Evolutionary conservation across 768 basidiomycete genomes (phyloP).

Genomic region (Fistulinella prunicolor): DNA sequence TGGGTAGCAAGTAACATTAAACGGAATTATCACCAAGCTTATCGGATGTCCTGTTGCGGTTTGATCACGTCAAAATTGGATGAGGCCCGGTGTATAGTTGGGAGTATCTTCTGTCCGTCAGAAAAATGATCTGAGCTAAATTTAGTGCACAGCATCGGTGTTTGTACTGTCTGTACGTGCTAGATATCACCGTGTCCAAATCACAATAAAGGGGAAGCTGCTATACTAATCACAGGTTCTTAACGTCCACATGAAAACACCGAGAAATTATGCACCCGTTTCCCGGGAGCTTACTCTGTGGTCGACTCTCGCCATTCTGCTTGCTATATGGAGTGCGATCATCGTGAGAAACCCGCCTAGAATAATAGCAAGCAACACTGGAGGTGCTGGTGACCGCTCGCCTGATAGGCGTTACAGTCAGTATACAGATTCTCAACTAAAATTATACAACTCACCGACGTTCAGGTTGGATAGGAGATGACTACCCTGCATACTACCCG

Average conservation of each 20-base stretch:
- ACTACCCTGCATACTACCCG: conserved; percentile 26
- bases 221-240: too few relatives aligned
- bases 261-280: conserved; percentile 1
- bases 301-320: conserved; percentile 16
- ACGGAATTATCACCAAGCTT: background rate
- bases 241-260: conserved; percentile 11
- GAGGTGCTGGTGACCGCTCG: background rate
- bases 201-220: conserved; percentile 5
- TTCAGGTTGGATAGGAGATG: conserved; percentile 27
- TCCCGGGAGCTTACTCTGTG: conserved; percentile 23
- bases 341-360: conserved; percentile 1
- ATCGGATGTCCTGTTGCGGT: too few relatives aligned
- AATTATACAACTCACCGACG: background rate
- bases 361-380: too few relatives aligned
- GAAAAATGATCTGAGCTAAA: background rate
- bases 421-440: background rate
- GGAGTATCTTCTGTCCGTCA: too few relatives aligned
- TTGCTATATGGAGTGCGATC: conserved; percentile 20
- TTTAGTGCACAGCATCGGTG: conserved; percentile 4
- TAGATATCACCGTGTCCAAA: conserved; percentile 1
- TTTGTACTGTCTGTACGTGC: background rate
- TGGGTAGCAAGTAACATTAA: background rate
- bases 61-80: too few relatives aligned
- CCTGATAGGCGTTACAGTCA: conserved; percentile 16
- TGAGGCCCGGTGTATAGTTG: too few relatives aligned